Evolutionary conservation across 2,329 filamentous ascomycete species (phyloP).

Genomic region (Talaromyces sp.): DNA sequence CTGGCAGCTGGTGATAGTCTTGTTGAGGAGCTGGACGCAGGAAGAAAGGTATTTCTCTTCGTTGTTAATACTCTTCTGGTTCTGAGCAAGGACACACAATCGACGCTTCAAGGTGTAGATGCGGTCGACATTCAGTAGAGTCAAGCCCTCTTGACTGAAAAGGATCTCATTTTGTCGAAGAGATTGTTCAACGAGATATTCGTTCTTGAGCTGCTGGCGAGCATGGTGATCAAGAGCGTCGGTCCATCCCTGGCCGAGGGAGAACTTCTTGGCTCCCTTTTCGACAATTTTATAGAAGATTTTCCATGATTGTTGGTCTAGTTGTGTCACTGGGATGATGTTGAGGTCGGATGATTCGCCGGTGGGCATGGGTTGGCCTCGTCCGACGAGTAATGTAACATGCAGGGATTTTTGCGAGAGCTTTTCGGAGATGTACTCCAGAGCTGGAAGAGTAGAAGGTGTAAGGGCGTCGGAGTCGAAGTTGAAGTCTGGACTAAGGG

Average conservation of each 20-base stretch:
- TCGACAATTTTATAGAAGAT: slow-evolving; percentile 31
- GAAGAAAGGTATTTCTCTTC: slow-evolving; percentile 34
- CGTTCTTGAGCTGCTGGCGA: slow-evolving; percentile 31
- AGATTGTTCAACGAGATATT: slow-evolving; percentile 40
- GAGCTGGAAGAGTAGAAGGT: slow-evolving; percentile 33
- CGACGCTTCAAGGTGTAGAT: slow-evolving; percentile 43
- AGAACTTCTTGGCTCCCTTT: slow-evolving; percentile 35
- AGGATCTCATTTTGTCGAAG: slow-evolving; percentile 42
- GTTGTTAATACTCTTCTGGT: slow-evolving; percentile 5
- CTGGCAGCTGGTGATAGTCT: slow-evolving; percentile 37
- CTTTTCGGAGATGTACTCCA: slow-evolving; percentile 40
- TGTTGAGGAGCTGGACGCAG: slow-evolving; percentile 38
- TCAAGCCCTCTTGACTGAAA: slow-evolving; percentile 41
- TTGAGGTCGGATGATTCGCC: slow-evolving; percentile 35
- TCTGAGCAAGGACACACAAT: slow-evolving; percentile 32
- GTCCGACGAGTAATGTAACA: slow-evolving; percentile 37
- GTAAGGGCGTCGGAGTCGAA: slow-evolving; percentile 35
- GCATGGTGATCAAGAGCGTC: slow-evolving; percentile 26
- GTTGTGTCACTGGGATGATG: slow-evolving; percentile 32
- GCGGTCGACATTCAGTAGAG: slow-evolving; percentile 41
- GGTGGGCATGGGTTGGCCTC: slow-evolving; percentile 36
- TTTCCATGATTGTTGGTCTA: slow-evolving; percentile 29
- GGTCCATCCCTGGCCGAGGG: slow-evolving; percentile 35
- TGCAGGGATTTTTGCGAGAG: slow-evolving; percentile 37
- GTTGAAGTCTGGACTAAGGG: slow-evolving; percentile 34